Evolutionary conservation across 2,329 filamentous ascomycete species (phyloP).

Genomic region (Cordyceps cateniannulata): DNA sequence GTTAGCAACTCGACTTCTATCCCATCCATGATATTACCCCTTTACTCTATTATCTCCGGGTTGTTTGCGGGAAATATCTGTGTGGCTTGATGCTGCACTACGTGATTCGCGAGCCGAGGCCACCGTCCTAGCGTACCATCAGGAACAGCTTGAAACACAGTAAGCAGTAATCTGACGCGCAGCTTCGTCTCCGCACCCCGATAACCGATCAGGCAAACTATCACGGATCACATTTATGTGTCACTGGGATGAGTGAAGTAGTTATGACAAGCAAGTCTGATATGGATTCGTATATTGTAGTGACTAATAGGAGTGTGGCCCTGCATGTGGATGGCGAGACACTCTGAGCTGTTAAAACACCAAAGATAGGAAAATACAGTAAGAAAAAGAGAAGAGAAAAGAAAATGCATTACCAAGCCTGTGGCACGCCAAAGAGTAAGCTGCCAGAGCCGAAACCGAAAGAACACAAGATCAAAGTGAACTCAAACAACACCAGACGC

Average conservation of each 20-base stretch:
- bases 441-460: background rate
- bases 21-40: too few relatives aligned
- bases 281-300: background rate
- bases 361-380: background rate
- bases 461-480: background rate
- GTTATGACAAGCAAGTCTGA: background rate
- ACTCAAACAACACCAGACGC: background rate
- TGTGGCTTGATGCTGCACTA: background rate
- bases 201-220: background rate
- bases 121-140: background rate
- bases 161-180: slow-evolving; percentile 10
- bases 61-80: background rate
- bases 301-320: background rate
- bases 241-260: too few relatives aligned
- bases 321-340: background rate
- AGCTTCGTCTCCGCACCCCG: background rate
- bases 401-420: background rate
- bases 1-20: background rate
- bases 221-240: background rate
- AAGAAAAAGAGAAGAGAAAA: background rate
- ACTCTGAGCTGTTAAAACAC: background rate
- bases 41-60: background rate
- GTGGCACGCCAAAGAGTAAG: background rate
- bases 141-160: background rate
- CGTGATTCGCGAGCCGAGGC: background rate